Evolutionary conservation across 148 eudicot genomes (phyloP).

Genomic region (Rhododendron mucronatum): DNA sequence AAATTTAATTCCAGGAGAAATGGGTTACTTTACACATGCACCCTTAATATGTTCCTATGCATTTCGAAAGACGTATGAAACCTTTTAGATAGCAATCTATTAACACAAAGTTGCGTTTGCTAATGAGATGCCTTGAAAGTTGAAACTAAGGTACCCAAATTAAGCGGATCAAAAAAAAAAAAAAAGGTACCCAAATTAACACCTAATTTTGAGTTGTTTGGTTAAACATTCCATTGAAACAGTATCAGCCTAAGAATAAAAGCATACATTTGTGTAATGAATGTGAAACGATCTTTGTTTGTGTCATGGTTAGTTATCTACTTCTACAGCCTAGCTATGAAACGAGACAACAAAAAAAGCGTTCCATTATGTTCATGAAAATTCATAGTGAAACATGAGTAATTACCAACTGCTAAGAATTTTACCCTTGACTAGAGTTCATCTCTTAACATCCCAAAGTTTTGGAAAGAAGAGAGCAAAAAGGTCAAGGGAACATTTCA

Average conservation of each 20-base stretch:
- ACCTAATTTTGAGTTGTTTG: not conserved
- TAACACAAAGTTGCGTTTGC: not conserved
- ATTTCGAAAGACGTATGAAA: not conserved
- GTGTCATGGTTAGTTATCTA: not conserved
- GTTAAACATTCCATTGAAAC: not conserved
- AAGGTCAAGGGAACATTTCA: not conserved
- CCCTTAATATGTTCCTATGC: not conserved
- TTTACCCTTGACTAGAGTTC: not conserved
- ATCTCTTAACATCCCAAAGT: not conserved
- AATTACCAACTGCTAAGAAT: not conserved
- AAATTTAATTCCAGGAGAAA: not conserved
- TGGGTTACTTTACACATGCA: not conserved
- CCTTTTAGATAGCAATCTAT: not conserved
- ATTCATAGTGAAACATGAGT: not conserved
- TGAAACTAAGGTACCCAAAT: not conserved
- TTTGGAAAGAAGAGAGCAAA: not conserved
- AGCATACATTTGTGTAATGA: not conserved
- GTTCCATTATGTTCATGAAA: not conserved
- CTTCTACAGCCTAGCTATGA: not conserved
- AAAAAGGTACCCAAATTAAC: not conserved
- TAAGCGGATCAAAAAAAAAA: not conserved
- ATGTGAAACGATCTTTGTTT: not conserved
- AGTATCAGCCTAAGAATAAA: not conserved
- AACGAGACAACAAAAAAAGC: not conserved
- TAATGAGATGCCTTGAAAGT: not conserved